Base-by-base conservation (phyloP, 2,329 filamentous ascomycete genomes). In the Paramyrothecium roridum region DNA sequence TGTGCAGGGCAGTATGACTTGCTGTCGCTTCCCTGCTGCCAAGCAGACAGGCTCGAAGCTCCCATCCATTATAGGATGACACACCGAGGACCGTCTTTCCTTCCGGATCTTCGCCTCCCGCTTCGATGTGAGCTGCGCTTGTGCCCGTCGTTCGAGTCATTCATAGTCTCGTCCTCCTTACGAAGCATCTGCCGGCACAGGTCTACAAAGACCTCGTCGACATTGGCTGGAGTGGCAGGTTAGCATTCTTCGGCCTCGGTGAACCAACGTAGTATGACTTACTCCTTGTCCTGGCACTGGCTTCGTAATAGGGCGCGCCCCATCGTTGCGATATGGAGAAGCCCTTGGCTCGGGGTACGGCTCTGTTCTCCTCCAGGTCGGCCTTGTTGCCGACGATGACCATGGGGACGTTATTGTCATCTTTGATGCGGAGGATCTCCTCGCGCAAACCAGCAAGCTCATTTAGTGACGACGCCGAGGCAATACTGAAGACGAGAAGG, bases 371-470 rank as follows among this genome's bases (percentile, higher is more conserved):
- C 73, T 95, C 91, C 47, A 96, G 80, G 67, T 96, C 91, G 57
- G 88, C 89, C 74, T 96, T 96, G 79, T 96, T 96, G 59, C 91
- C 91, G 49, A 96, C 91, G 58, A 96, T 90, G 51, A 96, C 91
- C 68, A 96, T 90, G 21, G 90, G 90, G 3, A 93, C 85, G 59
- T 86, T 88, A 54, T 91, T 88, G 72, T 93, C 90, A 70, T 93
- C 89, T 75, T 96, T 96, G 74, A 96, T 93, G 57, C 91, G 90
- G 57, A 92, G 88, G 60, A 96, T 96, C 73, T 96, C 91, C 67
- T 96, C 91, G 52, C 91, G 88, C 46, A 96, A 80, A 63, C 90
- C 88, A 63, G 85, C 82, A 30, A 96, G 82, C 72, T 96, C 91
- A 63, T 86, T 83, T 45, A 96, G 80, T n/a, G 91, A 96, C 34